Evolutionary conservation across 1,139 yeast species (phyloP).

Genomic region (Candida tropicalis): DNA sequence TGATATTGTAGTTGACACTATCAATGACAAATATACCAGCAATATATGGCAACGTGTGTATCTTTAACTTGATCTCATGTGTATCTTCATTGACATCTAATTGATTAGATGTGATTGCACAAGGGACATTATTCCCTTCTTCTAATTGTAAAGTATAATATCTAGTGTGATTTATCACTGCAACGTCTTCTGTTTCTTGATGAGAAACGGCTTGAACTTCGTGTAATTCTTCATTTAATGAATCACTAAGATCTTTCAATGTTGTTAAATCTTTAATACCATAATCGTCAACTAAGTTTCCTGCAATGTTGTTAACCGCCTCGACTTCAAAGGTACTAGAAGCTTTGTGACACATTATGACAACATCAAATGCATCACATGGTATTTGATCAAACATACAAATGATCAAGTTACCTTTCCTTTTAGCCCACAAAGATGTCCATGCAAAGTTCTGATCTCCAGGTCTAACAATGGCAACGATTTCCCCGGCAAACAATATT

Average conservation of each 20-base stretch:
- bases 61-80: constrained; percentile 53
- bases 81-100: constrained; percentile 46
- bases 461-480: constrained; percentile 56
- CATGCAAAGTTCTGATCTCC: constrained; percentile 60
- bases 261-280: constrained; percentile 22
- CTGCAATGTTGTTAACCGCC: constrained; percentile 45
- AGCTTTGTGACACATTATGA: constrained; percentile 39
- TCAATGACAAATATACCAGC: constrained; percentile 84
- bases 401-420: constrained; percentile 67
- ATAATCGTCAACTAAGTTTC: constrained; percentile 33
- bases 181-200: constrained; percentile 39
- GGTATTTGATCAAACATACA: constrained; percentile 89
- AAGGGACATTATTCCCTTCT: constrained; percentile 53
- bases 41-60: constrained; percentile 80
- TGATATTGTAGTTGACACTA: constrained; percentile 44
- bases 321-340: constrained; percentile 28
- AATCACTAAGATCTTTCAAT: constrained; percentile 34
- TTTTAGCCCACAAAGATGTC: constrained; percentile 89
- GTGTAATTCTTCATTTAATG: constrained; percentile 30
- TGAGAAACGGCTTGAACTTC: constrained; percentile 17
- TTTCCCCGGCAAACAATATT: constrained; percentile 55
- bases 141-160: constrained; percentile 61
- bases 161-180: constrained; percentile 55
- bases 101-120: constrained; percentile 69
- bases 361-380: constrained; percentile 73